Conservation (phyloP, 495 filamentous ascomycete genomes). For the Penicillium nucicola region DNA sequence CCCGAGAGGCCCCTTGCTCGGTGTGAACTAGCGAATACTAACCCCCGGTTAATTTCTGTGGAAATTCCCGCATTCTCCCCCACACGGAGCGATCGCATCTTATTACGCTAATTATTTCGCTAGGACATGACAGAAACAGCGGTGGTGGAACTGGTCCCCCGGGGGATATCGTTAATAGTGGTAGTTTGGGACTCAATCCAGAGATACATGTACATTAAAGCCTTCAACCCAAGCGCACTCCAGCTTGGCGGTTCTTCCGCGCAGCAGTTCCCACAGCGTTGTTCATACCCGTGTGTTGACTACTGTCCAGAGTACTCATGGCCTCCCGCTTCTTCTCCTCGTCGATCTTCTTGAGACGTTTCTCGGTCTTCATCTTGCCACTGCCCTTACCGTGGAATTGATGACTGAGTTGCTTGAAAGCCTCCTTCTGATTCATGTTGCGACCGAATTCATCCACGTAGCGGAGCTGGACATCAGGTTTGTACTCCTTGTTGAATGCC, state of each 20-base stretch:
- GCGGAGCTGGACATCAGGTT: slow-evolving; percentile 82
- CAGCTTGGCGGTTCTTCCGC: slow-evolving; percentile 84
- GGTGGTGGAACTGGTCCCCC: slow-evolving; percentile 1
- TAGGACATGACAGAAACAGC: slow-evolving; percentile 17
- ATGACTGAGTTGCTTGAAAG: slow-evolving; percentile 91
- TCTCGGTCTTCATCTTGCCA: slow-evolving; percentile 98
- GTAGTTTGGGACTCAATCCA: slow-evolving; percentile 2
- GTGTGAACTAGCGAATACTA: no score
- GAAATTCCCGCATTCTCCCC: no score
- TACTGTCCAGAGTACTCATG: slow-evolving; percentile 76
- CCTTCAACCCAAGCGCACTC: slow-evolving; percentile 72
- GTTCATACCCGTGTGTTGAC: slow-evolving; percentile 78
- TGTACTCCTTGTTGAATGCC: slow-evolving; percentile 82
- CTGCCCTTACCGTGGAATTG: slow-evolving; percentile 98
- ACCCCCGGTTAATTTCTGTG: no score
- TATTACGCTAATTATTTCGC: slow-evolving; percentile 1
- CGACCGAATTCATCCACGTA: slow-evolving; percentile 88
- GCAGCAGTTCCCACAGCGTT: slow-evolving; percentile 68
- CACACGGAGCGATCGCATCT: no score
- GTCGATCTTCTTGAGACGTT: slow-evolving; percentile 92
- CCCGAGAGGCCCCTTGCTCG: no score
- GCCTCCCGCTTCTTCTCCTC: slow-evolving; percentile 85
- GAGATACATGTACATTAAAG: slow-evolving; percentile 5
- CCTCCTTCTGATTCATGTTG: slow-evolving; percentile 86
- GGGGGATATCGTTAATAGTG: slow-evolving; percentile 12